phyloP scores from a whole-genome alignment of 306 rosid genomes.

The Boehmeria nivea region DNA sequence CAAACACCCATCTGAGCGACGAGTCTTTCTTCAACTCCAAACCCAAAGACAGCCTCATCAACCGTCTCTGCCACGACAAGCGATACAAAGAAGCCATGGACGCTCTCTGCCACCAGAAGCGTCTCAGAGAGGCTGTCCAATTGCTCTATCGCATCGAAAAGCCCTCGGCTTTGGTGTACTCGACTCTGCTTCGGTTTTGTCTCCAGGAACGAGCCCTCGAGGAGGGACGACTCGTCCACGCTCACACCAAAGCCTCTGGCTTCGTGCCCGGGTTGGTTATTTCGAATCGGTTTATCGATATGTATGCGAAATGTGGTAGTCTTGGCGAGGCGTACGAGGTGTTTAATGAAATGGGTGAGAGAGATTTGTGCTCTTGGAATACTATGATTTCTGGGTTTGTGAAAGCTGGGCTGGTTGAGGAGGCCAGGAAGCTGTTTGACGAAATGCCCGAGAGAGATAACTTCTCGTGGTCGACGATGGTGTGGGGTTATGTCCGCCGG shows the following conservation, averaged over 20 bases:
- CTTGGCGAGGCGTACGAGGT: conserved; percentile 1
- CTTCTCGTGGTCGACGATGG: conserved; percentile 9
- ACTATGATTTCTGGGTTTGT: conserved; percentile 10
- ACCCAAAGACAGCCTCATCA: background rate
- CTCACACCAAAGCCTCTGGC: conserved; percentile 1
- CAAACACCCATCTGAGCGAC: background rate
- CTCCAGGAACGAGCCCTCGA: conserved; percentile 6
- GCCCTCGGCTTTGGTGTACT: conserved; percentile 13
- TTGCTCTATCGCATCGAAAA: background rate
- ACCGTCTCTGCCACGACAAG: conserved; percentile 1
- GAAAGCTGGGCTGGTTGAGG: background rate
- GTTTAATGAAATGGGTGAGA: conserved; percentile 6
- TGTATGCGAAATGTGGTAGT: conserved; percentile 10
- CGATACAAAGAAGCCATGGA: conserved; percentile 9
- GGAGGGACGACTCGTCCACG: conserved; percentile 2
- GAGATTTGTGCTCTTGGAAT: conserved; percentile 13
- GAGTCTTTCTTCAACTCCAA: conserved; percentile 5
- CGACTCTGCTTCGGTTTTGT: background rate
- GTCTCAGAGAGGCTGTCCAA: conserved; percentile 1
- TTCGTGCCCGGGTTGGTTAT: conserved; percentile 3
- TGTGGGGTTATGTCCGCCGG: background rate
- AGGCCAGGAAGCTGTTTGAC: conserved; percentile 1
- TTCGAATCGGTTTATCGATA: conserved; percentile 2
- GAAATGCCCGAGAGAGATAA: conserved; percentile 9
- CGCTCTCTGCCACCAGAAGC: conserved; percentile 4